phyloP scores from a whole-genome alignment of 2,329 filamentous ascomycete genomes.

The Exophiala viscosa region DNA sequence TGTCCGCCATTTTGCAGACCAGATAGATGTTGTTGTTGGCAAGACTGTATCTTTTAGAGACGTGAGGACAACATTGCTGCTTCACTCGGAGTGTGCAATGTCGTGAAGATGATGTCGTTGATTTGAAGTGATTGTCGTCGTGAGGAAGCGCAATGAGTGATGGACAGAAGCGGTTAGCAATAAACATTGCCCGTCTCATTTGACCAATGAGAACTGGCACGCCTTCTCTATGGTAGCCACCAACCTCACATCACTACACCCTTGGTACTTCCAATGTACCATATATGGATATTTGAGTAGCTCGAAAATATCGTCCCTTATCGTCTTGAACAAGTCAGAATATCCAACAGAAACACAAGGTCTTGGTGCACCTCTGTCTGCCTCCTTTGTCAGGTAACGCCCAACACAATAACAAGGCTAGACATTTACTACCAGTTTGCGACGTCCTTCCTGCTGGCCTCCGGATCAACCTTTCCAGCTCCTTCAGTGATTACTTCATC shows the following conservation, averaged over 20 bases:
- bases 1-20: constrained; percentile 15
- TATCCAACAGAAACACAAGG: neutral
- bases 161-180: neutral
- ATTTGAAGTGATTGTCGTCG: neutral
- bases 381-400: too few relatives aligned
- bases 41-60: neutral
- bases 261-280: too few relatives aligned
- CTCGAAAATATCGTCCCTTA: too few relatives aligned
- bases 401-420: neutral
- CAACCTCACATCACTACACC: too few relatives aligned
- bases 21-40: constrained; percentile 1
- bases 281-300: too few relatives aligned
- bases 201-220: neutral
- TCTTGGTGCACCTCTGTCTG: neutral
- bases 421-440: constrained; percentile 20
- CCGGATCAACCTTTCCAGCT: constrained; percentile 16
- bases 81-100: neutral
- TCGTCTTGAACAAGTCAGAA: too few relatives aligned
- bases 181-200: neutral
- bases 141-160: neutral
- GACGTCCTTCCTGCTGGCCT: constrained; percentile 19
- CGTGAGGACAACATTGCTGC: neutral
- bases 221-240: too few relatives aligned
- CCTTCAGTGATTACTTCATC: constrained; percentile 28
- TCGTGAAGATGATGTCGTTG: neutral